These are phyloP conservation scores for Yamadazyma oceani DNA, from an alignment of 1,139 yeast genomes.

Conservation along the genomic window DNA sequence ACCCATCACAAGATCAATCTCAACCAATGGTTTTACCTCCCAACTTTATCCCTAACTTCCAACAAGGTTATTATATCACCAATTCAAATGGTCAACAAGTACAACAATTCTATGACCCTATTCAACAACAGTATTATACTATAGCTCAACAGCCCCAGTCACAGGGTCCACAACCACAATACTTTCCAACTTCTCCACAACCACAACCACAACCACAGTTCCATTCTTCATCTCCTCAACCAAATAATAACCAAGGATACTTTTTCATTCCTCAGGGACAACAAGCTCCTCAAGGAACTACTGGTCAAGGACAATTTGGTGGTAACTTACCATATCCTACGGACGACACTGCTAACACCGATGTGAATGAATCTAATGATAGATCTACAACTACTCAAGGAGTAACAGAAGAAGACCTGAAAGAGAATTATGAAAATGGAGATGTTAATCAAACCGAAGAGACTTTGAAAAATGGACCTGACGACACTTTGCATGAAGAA, in stretches of 20 bases:
- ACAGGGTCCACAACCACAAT: conserved; percentile 36
- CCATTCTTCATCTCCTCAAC: conserved; percentile 9
- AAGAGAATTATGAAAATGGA: conserved; percentile 1
- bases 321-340: conserved; percentile 19
- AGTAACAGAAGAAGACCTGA: neutral
- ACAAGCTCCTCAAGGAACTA: conserved; percentile 10
- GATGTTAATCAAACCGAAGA: neutral
- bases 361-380: conserved; percentile 1
- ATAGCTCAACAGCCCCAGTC: conserved; percentile 32
- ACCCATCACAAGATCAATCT: conserved; percentile 2
- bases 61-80: conserved; percentile 22
- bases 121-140: conserved; percentile 46
- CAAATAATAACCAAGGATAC: conserved; percentile 11
- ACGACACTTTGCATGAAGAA: neutral
- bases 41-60: conserved; percentile 20
- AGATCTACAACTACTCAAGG: neutral
- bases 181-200: conserved; percentile 39
- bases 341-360: conserved; percentile 3
- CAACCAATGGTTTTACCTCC: conserved; percentile 17
- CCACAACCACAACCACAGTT: conserved; percentile 17
- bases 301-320: conserved; percentile 14
- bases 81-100: conserved; percentile 26
- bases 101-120: conserved; percentile 48
- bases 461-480: neutral
- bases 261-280: conserved; percentile 14